These are phyloP conservation scores for Aspergillus bridgeri DNA, from an alignment of 495 filamentous ascomycete genomes.

Conservation along the genomic window DNA sequence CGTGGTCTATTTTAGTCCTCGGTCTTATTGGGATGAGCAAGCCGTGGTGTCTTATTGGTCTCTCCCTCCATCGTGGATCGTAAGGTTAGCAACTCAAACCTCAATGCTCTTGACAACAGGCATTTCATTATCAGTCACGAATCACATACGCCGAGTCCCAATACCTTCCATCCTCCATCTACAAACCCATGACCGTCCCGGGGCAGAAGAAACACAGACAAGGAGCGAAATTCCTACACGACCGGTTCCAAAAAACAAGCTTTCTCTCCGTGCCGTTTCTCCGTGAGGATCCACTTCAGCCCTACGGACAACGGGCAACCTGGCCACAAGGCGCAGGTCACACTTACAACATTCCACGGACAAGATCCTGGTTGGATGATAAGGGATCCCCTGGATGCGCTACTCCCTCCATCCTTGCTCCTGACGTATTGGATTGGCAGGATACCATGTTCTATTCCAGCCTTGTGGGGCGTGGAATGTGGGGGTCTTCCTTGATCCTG, in stretches of 20 bases:
- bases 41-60: neutral
- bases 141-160: too few species aligned
- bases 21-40: neutral
- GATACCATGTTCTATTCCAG: too few species aligned
- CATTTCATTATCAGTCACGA: too few species aligned
- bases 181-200: too few species aligned
- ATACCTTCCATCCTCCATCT: too few species aligned
- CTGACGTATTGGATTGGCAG: neutral
- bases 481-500: neutral
- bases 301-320: neutral
- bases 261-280: neutral
- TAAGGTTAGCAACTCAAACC: too few species aligned
- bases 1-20: neutral
- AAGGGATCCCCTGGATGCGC: neutral
- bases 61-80: too few species aligned
- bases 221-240: too few species aligned
- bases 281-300: neutral
- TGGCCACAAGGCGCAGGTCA: too few species aligned
- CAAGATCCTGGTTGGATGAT: neutral
- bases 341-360: too few species aligned
- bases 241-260: neutral
- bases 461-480: neutral
- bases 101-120: too few species aligned
- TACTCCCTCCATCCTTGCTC: neutral
- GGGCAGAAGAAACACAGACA: too few species aligned